Evolutionary conservation across 352 stramenopile genomes (phyloP).

Genomic region (Globisporangium lucens): DNA sequence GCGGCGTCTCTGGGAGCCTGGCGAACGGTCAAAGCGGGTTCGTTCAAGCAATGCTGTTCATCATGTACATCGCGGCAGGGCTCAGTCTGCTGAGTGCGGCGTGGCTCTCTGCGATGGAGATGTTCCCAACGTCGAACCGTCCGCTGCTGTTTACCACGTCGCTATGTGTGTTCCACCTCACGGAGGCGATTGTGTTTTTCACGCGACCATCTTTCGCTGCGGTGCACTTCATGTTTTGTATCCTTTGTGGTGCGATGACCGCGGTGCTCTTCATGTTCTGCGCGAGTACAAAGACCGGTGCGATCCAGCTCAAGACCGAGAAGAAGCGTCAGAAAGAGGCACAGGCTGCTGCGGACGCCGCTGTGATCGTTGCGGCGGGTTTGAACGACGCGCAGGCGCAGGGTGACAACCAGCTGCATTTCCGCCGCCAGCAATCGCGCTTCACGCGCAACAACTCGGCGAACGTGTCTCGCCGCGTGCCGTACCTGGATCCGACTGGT

Average conservation of each 20-base stretch:
- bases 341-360: constrained; percentile 18
- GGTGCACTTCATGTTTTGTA: constrained; percentile 53
- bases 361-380: constrained; percentile 19
- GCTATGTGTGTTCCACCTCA: constrained; percentile 60
- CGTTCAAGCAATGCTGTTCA: constrained; percentile 47
- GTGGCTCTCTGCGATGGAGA: constrained; percentile 74
- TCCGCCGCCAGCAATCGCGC: constrained; percentile 54
- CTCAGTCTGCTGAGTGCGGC: constrained; percentile 73
- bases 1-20: constrained; percentile 43
- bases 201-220: constrained; percentile 58
- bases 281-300: constrained; percentile 75
- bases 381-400: constrained; percentile 24
- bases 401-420: constrained; percentile 25
- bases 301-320: constrained; percentile 84
- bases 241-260: constrained; percentile 41
- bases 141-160: constrained; percentile 68
- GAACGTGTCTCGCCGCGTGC: constrained; percentile 9
- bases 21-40: constrained; percentile 32
- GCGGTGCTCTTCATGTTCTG: constrained; percentile 70
- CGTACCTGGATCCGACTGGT: constrained; percentile 11
- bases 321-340: constrained; percentile 66
- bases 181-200: constrained; percentile 56
- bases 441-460: constrained; percentile 33
- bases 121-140: constrained; percentile 68
- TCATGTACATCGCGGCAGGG: constrained; percentile 62